Percentiles rank a stretch among this genome's conserved stretches.
Evolutionary conservation across 176 grass and related monocot genomes (phyloP).

Genomic region (Elaeis guineensis): DNA sequence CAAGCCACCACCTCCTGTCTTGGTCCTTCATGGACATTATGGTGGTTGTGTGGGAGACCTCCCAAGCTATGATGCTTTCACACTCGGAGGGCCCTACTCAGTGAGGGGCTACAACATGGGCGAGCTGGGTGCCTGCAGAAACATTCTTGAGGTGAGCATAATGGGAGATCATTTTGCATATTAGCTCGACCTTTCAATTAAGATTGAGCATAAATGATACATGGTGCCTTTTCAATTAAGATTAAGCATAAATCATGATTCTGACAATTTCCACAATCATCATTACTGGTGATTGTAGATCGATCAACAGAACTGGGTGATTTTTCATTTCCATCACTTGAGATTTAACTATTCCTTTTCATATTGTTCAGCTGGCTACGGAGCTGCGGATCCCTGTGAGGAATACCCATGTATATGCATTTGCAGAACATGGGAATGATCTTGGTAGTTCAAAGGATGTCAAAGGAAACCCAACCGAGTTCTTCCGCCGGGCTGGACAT

Average conservation of each 20-base stretch:
- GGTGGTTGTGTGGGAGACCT: slow-evolving; percentile 89
- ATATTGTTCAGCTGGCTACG: slow-evolving; percentile 39
- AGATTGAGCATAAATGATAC: too few species aligned
- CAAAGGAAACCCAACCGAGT: slow-evolving; percentile 92
- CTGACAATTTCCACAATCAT: too few species aligned
- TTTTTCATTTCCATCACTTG: too few species aligned
- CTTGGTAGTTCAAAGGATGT: slow-evolving; percentile 92
- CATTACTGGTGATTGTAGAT: too few species aligned
- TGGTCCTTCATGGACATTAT: slow-evolving; percentile 92
- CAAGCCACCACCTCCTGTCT: slow-evolving; percentile 67
- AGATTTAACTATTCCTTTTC: background rate
- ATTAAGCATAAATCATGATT: too few species aligned
- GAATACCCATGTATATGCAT: slow-evolving; percentile 74
- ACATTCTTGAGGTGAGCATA: slow-evolving; percentile 79
- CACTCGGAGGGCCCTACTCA: slow-evolving; percentile 90
- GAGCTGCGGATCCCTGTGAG: slow-evolving; percentile 75
- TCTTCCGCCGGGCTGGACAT: slow-evolving; percentile 69
- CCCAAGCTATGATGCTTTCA: slow-evolving; percentile 90
- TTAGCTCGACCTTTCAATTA: background rate
- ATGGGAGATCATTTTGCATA: background rate
- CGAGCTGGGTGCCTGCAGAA: slow-evolving; percentile 85
- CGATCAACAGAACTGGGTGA: too few species aligned
- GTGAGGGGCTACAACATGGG: slow-evolving; percentile 87
- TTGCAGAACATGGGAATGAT: slow-evolving; percentile 87
- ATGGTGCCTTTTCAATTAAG: too few species aligned